Evolutionary conservation across 495 filamentous ascomycete species (phyloP), one percentile per base, ranked within the genome.

Genomic region (Aspergillus incahuasiensis): DNA sequence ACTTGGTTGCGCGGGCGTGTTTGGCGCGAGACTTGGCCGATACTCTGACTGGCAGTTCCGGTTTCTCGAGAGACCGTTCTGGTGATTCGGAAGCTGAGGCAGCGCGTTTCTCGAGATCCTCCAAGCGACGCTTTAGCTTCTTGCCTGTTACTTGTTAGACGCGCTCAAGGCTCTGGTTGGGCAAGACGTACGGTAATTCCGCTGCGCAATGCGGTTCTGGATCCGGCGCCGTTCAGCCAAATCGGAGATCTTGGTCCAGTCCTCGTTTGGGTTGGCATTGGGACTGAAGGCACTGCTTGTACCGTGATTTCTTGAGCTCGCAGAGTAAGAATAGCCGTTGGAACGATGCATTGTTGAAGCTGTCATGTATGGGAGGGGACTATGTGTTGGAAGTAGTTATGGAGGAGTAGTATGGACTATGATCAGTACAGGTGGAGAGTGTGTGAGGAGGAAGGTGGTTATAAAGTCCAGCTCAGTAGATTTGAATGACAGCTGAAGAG

Each of bases 171-270:
- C 11, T 11, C 5, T 25, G 9, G 22, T 9, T 28, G 1, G 34
- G 30, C 28, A 19, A 57, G 59, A 89, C 92, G 70, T 80, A 96
- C 92, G 92, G 76, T 97, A 97, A 76, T 97, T 97, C 55, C 92
- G 87, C 75, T 97, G 92, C 40, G 92, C 92, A 74, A 97, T 97
- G 48, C 92, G 84, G 74, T 97, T 97, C 75, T 97, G 92, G 75
- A 97, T 97, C 65, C 92, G 81, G 66, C 92, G 80, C 60, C 92
- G 84, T 75, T 97, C 92, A 51, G 92, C 92, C 39, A 97, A 82
- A 68, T 97, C 92, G 42, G 94, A 96, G 73, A 97, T 96, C 83
- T 97, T 94, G 66, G 92, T 97, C 92, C 92, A 97, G 77, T 97
- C 92, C 74, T 97, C 92, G 62, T 96, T 92, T 52, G 94, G 91